phyloP scores from a whole-genome alignment of 2,329 filamentous ascomycete genomes.

The Huntiella omanensis region DNA sequence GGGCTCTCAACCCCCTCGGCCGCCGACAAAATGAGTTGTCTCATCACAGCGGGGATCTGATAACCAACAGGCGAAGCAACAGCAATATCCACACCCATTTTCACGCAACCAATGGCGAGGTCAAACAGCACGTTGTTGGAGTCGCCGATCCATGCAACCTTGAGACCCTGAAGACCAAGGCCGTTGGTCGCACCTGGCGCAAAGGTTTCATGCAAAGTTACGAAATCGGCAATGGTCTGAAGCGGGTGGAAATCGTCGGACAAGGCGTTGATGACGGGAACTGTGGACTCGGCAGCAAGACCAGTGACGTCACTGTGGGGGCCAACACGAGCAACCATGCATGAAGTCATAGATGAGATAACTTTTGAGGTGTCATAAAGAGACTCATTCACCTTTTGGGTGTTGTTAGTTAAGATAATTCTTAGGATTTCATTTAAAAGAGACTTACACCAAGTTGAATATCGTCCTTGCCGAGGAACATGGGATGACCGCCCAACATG shows the following conservation, averaged over 20 bases:
- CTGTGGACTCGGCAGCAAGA: constrained; percentile 52
- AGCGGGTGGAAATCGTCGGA: constrained; percentile 86
- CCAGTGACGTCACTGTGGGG: constrained; percentile 56
- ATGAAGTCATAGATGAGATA: constrained; percentile 82
- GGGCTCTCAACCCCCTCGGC: constrained; percentile 35
- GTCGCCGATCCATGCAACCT: constrained; percentile 91
- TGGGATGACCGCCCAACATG: constrained; percentile 77
- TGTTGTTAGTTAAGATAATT: neutral
- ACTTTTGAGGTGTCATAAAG: constrained; percentile 83
- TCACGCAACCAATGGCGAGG: constrained; percentile 69
- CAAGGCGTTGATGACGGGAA: constrained; percentile 73
- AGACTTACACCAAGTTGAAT: constrained; percentile 71
- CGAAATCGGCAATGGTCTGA: constrained; percentile 83
- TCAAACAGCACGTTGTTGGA: constrained; percentile 96
- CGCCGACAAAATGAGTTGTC: constrained; percentile 48
- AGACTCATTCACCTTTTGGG: constrained; percentile 68
- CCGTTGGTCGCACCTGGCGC: constrained; percentile 16
- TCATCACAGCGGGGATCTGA: constrained; percentile 59
- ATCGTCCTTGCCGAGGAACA: constrained; percentile 91
- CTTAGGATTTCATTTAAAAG: neutral
- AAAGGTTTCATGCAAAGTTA: constrained; percentile 72
- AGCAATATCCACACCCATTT: constrained; percentile 69
- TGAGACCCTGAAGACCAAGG: constrained; percentile 62
- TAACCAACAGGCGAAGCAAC: constrained; percentile 80
- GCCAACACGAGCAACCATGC: constrained; percentile 63